Percentiles rank a stretch among this genome's conserved stretches.
phyloP scores from a whole-genome alignment of 441 rosid species.

The Viola pubescens region DNA sequence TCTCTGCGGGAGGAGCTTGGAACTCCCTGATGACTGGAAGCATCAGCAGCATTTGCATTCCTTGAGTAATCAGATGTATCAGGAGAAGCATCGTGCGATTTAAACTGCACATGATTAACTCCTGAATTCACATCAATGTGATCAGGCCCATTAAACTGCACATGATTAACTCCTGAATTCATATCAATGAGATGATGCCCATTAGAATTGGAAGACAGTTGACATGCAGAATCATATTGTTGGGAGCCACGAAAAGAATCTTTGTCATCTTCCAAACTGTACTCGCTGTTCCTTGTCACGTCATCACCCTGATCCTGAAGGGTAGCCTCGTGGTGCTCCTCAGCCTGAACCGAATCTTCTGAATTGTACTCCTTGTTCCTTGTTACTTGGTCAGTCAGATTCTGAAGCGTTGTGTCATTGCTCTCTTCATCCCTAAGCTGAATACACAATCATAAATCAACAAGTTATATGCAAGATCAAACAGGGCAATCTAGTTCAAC shows the following conservation, averaged over 20 bases:
- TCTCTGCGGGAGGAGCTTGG: slow-evolving; percentile 43
- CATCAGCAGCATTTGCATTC: slow-evolving; percentile 33
- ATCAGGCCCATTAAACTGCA: slow-evolving; percentile 28
- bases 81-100: slow-evolving; percentile 37
- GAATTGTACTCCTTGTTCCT: slow-evolving; percentile 22
- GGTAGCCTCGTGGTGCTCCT: not conserved
- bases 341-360: slow-evolving; percentile 17
- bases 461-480: not conserved
- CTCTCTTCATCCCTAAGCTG: slow-evolving; percentile 25
- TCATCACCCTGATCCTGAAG: slow-evolving; percentile 18
- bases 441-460: slow-evolving; percentile 8
- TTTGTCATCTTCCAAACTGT: slow-evolving; percentile 32
- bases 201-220: slow-evolving; percentile 29
- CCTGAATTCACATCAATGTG: slow-evolving; percentile 29
- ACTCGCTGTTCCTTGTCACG: slow-evolving; percentile 20
- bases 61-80: slow-evolving; percentile 26
- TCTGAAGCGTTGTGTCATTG: slow-evolving; percentile 12
- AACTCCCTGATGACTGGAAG: slow-evolving; percentile 37
- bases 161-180: slow-evolving; percentile 11
- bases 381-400: slow-evolving; percentile 14
- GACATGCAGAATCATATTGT: slow-evolving; percentile 37
- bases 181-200: slow-evolving; percentile 16
- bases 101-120: slow-evolving; percentile 30
- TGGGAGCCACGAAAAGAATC: slow-evolving; percentile 43
- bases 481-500: not conserved